Conservation (phyloP, 2,329 filamentous ascomycete species). For the Epichloe festucae region DNA sequence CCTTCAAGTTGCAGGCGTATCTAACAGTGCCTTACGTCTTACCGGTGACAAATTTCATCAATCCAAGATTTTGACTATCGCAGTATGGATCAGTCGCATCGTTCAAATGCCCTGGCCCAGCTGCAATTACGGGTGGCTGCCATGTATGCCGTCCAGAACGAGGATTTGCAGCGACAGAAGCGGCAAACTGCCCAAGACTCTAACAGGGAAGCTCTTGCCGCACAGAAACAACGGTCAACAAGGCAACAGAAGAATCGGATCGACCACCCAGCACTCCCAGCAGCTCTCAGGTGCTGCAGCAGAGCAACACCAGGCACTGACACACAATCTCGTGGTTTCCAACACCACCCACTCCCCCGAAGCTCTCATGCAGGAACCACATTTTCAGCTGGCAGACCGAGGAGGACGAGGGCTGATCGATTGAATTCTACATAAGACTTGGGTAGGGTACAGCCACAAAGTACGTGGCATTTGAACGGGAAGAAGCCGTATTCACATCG, state of each 20-base stretch:
- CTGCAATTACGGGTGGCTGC: constrained; percentile 29
- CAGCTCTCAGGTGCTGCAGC: constrained; percentile 3
- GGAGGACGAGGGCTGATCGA: constrained; percentile 17
- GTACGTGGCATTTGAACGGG: neutral
- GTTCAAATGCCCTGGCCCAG: constrained; percentile 25
- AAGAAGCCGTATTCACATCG: too few species aligned
- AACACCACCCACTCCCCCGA: constrained; percentile 7
- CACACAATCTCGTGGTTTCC: constrained; percentile 3
- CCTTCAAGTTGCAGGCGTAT: constrained; percentile 27
- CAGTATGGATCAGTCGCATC: constrained; percentile 27
- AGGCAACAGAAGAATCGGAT: constrained; percentile 9
- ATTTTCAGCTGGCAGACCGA: constrained; percentile 17
- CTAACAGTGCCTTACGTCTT: constrained; percentile 24
- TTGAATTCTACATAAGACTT: constrained; percentile 4
- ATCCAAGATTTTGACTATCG: constrained; percentile 28
- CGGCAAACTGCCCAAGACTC: constrained; percentile 26
- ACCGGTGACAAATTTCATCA: constrained; percentile 31
- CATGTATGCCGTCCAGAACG: constrained; percentile 32
- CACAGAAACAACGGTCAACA: constrained; percentile 14
- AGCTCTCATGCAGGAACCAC: constrained; percentile 16
- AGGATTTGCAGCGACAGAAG: constrained; percentile 27
- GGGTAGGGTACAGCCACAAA: neutral
- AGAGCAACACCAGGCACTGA: constrained; percentile 6
- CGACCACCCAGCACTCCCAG: neutral
- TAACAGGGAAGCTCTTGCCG: constrained; percentile 13